Percentiles rank a stretch among this genome's conserved stretches.
Evolutionary conservation across 1,284 basidiomycete genomes (phyloP).

Genomic region (Apiotrichum laibachii): DNA sequence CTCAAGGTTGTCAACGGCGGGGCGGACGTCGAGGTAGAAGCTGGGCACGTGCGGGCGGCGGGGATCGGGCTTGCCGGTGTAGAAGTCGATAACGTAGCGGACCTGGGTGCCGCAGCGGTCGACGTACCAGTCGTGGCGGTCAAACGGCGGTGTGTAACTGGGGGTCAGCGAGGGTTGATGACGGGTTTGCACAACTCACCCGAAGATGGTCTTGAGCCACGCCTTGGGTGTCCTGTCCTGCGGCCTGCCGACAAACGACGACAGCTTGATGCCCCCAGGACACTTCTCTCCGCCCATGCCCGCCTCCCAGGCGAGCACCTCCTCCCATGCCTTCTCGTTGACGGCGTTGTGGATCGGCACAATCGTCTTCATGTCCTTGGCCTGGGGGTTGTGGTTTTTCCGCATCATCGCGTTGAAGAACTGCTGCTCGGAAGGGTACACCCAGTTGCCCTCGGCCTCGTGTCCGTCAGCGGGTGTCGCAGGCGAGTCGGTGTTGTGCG

Average conservation of each 20-base stretch:
- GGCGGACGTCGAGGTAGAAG: conserved; percentile 92
- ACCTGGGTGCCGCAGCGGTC: conserved; percentile 84
- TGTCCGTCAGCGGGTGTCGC: conserved; percentile 50
- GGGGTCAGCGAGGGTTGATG: not conserved
- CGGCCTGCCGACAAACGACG: conserved; percentile 54
- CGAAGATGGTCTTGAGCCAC: conserved; percentile 74
- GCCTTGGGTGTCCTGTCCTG: conserved; percentile 70
- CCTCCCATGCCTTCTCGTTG: conserved; percentile 92
- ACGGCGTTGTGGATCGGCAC: conserved; percentile 99
- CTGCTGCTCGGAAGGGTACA: conserved; percentile 96
- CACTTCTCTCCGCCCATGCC: conserved; percentile 74
- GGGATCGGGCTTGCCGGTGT: conserved; percentile 70
- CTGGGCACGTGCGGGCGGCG: conserved; percentile 49
- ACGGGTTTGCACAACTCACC: conserved; percentile 59
- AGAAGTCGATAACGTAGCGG: conserved; percentile 98
- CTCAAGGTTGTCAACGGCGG: conserved; percentile 88
- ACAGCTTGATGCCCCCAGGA: conserved; percentile 60
- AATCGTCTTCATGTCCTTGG: conserved; percentile 86
- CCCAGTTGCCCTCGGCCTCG: conserved; percentile 67
- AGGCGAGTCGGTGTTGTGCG: conserved; percentile 19
- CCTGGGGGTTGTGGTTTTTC: conserved; percentile 76
- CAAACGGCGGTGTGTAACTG: conserved; percentile 91
- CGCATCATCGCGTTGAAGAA: conserved; percentile 94
- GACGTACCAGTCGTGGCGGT: conserved; percentile 95
- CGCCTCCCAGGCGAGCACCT: conserved; percentile 85